Conservation (phyloP, 495 filamentous ascomycete genomes). For the Xylaria sp. region DNA sequence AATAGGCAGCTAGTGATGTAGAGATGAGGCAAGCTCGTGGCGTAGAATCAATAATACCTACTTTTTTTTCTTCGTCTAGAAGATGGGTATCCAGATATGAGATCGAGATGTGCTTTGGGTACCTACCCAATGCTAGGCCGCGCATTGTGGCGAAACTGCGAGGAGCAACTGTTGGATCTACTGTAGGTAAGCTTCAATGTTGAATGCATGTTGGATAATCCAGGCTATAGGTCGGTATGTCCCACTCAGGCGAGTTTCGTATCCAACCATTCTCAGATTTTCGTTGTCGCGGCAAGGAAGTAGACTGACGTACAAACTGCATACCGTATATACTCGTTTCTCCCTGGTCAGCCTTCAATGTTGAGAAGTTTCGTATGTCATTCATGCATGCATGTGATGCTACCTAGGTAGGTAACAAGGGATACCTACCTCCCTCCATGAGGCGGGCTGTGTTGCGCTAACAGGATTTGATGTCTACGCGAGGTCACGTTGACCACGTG, state of each 20-base stretch:
- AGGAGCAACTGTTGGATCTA: background rate
- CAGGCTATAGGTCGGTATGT: conserved; percentile 5
- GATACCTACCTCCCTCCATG: background rate
- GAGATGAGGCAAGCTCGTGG: background rate
- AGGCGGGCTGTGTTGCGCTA: conserved; percentile 10
- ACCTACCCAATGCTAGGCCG: background rate
- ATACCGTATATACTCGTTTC: background rate
- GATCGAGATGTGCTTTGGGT: background rate
- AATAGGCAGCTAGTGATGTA: background rate
- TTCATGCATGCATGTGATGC: conserved; percentile 13
- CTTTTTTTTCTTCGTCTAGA: background rate
- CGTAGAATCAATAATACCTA: conserved; percentile 2
- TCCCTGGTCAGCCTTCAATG: background rate
- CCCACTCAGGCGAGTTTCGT: background rate
- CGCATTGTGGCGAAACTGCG: background rate
- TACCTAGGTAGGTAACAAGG: too few relatives aligned
- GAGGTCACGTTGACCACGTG: conserved; percentile 25
- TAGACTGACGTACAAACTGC: background rate
- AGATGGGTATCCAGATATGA: background rate
- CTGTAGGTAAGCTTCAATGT: background rate
- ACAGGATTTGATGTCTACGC: background rate
- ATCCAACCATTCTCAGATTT: background rate
- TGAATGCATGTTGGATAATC: background rate
- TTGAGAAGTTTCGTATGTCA: background rate
- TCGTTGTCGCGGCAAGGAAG: background rate